Base-by-base conservation (phyloP, 2,329 filamentous ascomycete genomes). In the Exophiala phaeomuriformis region DNA sequence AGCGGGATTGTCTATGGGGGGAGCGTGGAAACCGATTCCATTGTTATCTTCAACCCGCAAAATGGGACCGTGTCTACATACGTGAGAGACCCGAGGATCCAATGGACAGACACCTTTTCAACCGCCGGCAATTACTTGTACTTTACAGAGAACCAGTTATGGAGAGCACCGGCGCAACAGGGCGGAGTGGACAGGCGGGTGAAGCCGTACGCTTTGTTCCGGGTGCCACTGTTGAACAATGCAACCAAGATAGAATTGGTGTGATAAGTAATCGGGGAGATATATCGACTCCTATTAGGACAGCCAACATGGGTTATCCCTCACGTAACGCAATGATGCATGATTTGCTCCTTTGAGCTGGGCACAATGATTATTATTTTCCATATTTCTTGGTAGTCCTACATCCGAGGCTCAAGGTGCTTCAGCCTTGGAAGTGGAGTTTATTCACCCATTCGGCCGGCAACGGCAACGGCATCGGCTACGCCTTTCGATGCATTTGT, bases 101-200 rank as follows among this genome's bases (percentile, higher is more conserved):
- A 73, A 28, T 79, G 76, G 75, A 68, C 74, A 0, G 76, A 79
- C 64, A 77, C 75, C 0, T 67, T 75, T 58, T 69, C 68, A 2
- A 66, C 70, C 2, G 69, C 65, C 1, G 67, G 65, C 2, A 73
- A 78, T 59, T 76, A 77, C 58, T 60, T 78, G 1, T 79, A 79
- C 61, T 79, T 78, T 57, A 80, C 75, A 0, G 71, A 72, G 36
- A 79, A 79, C 51, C 76, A 79, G 65, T 65, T 78, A 12, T 67
- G 64, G 2, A 69, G 71, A 32, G 62, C 64, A 2, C 57, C 65
- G 30, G 59, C 58, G 1, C 69, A 68, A 49, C 71, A 69, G 39
- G 69, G 71, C 1, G 74, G 73, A 0, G 71, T 65, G 3, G 73
- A 77, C 52, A 61, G 70, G 44, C 65, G 72, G 40, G 63, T 68